phyloP scores from a whole-genome alignment of 2,329 filamentous ascomycete genomes.

The Apiospora marii region DNA sequence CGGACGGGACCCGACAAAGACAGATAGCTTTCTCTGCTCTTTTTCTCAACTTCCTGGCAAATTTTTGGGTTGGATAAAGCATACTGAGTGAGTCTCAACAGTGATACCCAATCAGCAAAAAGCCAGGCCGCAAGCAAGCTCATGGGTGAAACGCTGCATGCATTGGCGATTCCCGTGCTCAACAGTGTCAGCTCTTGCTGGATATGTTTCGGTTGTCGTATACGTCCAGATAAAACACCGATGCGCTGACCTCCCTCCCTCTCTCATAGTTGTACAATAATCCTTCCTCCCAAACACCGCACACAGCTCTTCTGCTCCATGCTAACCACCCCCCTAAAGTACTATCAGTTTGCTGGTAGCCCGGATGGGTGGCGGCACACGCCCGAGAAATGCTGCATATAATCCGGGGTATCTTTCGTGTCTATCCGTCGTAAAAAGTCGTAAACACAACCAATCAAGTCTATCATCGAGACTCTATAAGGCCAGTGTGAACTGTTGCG shows the following conservation, averaged over 20 bases:
- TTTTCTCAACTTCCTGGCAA: not conserved
- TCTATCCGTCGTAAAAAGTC: slow-evolving; percentile 20
- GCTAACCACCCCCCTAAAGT: slow-evolving; percentile 4
- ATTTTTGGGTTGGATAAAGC: not conserved
- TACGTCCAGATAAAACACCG: slow-evolving; percentile 2
- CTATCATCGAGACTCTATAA: slow-evolving; percentile 8
- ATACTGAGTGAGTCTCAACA: not conserved
- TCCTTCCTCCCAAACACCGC: slow-evolving; percentile 11
- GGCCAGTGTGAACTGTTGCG: not conserved
- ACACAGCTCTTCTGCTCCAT: slow-evolving; percentile 1
- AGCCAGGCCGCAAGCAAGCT: slow-evolving; percentile 11
- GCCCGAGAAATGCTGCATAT: slow-evolving; percentile 14
- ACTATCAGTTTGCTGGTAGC: not conserved
- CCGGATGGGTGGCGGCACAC: not conserved
- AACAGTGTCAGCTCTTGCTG: slow-evolving; percentile 2
- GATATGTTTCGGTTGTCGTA: not conserved
- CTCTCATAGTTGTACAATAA: slow-evolving; percentile 7
- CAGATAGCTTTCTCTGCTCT: slow-evolving; percentile 3
- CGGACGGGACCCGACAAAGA: not conserved
- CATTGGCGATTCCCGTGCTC: not conserved
- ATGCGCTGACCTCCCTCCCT: not conserved
- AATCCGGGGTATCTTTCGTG: slow-evolving; percentile 13
- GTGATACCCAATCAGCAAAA: slow-evolving; percentile 13
- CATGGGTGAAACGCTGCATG: not conserved
- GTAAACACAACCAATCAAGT: slow-evolving; percentile 15